Evolutionary conservation across 306 rosid species (phyloP), one percentile per base, ranked within the genome.

Genomic region (Lotus japonicus): DNA sequence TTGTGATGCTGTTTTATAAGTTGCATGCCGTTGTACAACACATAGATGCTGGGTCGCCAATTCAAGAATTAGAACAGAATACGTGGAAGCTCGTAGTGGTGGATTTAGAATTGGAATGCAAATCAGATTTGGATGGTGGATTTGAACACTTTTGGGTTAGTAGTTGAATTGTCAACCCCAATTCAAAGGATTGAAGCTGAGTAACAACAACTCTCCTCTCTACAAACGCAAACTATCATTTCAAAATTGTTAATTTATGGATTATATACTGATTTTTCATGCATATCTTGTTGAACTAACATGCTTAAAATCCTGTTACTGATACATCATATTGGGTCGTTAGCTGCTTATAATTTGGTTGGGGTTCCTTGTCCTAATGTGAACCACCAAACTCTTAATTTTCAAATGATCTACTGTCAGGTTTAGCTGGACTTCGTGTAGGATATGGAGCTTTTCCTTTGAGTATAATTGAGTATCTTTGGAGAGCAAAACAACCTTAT

Each of bases 401-500:
- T 53, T 52, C 23, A 68, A 68, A 61, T 62, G 45, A 55, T 21
- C 23, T 36, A 46, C 6, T 68, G 18, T 38, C 91, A 90, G 99
- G 99, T 80, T 90, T 90, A 71, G 99, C 99, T 18, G 99, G 99
- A 75, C 92, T 90, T 68, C 96, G 99, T 21, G 99, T 94, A 55
- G 99, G 99, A 71, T 94, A 94, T 70, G 99, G 99, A 82, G 97
- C 99, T 48, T 90, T 94, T 84, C 96, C 99, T 13, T 71, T 78
- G 79, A 85, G 90, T 74, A 79, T 94, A 21, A 90, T 94, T n/a
- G 89, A 90, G 80, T 94, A 79, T 75, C 84, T 88, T 23, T 94
- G 99, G 99, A 83, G 97, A 81, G 99, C 97, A 74, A 90, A 94
- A 81, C 99, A 94, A 75, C 99, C 99, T 9, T 94, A 94, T 58